Evolutionary conservation across 768 basidiomycete species (phyloP), one percentile per base, ranked within the genome.

Genomic region (Lactarius pseudohatsudake): DNA sequence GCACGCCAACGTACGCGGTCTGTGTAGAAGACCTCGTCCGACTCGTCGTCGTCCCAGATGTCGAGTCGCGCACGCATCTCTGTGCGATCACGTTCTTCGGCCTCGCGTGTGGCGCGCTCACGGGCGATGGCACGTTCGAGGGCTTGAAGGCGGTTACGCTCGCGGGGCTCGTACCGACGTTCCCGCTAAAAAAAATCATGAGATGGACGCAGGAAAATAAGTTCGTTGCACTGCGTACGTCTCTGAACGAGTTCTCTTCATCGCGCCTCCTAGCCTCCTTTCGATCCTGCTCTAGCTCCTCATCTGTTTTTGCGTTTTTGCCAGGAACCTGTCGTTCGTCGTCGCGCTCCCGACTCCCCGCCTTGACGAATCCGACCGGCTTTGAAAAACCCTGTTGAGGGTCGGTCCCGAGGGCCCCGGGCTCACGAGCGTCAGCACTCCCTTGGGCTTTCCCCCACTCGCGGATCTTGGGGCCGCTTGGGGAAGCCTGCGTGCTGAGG

Each of bases 1-100:
- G 86, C 81, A 20, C 96, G 88, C 97, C 97, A 99, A 36, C 93
- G 89, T 9, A 82, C 75, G n/a, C 95, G 85, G 74, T 98, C 97
- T 55, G 90, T 83, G 73, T 96, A 96, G 79, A 96, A 99, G 36
- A 87, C 74, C 72, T 99, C 97, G 70, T 96, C 90, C 63, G 94
- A 96, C 72, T 92, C 89, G 65, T 96, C 96, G 66, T 93, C 91
- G 72, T 96, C 93, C 87, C 94, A 94, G 7, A 96, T 82, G 70
- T 96, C 93, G 62, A 95, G 84, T 1, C 88, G 84, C 8, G 87
- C 84, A 34, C 88, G 85, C 83, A 92, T 90, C 73, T 96, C 92
- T 16, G 87, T 75, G 8, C 86, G 83, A 70, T 94, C 92, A 9
- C 88, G 86, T 32, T 91, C 90, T 75, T 95, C 90, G 13, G 87